These are phyloP conservation scores for Ceratocystis lukuohia DNA, from an alignment of 2,329 filamentous ascomycete genomes.

Conservation along the genomic window DNA sequence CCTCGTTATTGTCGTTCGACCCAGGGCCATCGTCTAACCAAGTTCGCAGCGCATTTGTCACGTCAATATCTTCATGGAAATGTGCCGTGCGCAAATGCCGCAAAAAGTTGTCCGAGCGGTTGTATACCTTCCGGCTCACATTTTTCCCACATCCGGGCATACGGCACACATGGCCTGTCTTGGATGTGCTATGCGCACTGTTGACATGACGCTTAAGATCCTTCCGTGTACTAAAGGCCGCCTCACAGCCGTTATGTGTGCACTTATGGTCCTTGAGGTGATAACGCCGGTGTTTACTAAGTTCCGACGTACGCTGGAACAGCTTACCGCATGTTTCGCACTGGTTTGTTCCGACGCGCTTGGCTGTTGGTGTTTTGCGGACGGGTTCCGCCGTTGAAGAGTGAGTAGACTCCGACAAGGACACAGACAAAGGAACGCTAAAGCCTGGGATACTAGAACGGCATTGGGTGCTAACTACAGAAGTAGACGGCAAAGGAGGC, in stretches of 20 bases:
- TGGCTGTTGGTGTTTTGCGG: constrained; percentile 11
- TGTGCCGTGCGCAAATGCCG: constrained; percentile 23
- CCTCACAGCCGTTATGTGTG: constrained; percentile 19
- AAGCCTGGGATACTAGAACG: constrained; percentile 5
- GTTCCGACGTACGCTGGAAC: constrained; percentile 16
- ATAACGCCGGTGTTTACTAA: constrained; percentile 22
- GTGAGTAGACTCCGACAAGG: neutral
- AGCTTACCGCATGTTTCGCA: constrained; percentile 18
- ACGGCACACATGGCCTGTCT: constrained; percentile 22
- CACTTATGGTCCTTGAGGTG: constrained; percentile 22
- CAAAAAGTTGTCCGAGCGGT: constrained; percentile 24
- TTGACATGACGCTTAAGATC: constrained; percentile 24
- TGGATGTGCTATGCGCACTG: constrained; percentile 18
- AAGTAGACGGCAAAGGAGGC: neutral
- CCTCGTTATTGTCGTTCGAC: neutral
- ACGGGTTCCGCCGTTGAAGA: constrained; percentile 10
- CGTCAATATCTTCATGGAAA: constrained; percentile 17
- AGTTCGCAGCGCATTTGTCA: constrained; percentile 12
- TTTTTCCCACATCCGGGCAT: constrained; percentile 24
- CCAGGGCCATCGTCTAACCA: constrained; percentile 11
- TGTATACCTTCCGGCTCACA: constrained; percentile 23
- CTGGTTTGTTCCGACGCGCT: constrained; percentile 11
- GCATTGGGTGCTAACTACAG: neutral
- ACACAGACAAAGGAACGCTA: neutral
- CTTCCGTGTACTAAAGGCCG: constrained; percentile 23